Evolutionary conservation across 2,329 filamentous ascomycete genomes (phyloP).

Genomic region (Neospermospora avenae): DNA sequence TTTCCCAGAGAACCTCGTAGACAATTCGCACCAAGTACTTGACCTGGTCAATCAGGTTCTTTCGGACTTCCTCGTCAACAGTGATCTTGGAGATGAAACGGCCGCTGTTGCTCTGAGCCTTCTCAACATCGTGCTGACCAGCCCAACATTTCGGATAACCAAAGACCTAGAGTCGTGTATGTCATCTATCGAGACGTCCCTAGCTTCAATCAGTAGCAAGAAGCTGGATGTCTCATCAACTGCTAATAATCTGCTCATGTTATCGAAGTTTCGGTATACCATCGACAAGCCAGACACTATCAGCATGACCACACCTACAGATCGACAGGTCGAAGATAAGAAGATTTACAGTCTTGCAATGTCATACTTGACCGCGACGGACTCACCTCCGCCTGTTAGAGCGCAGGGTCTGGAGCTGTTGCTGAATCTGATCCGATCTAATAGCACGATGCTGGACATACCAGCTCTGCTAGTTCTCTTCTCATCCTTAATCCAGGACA

Average conservation of each 20-base stretch:
- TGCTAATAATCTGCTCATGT: slow-evolving; percentile 52
- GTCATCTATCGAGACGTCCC: slow-evolving; percentile 45
- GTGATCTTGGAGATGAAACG: slow-evolving; percentile 46
- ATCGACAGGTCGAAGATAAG: slow-evolving; percentile 53
- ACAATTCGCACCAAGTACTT: slow-evolving; percentile 61
- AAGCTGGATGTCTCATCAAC: slow-evolving; percentile 47
- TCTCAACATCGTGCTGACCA: slow-evolving; percentile 57
- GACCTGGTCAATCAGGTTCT: slow-evolving; percentile 62
- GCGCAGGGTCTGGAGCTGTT: slow-evolving; percentile 62
- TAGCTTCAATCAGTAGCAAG: slow-evolving; percentile 42
- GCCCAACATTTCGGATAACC: slow-evolving; percentile 51
- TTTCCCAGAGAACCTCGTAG: slow-evolving; percentile 60
- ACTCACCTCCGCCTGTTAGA: slow-evolving; percentile 64
- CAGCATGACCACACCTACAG: slow-evolving; percentile 34
- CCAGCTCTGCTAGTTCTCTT: slow-evolving; percentile 61
- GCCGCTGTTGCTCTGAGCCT: slow-evolving; percentile 55
- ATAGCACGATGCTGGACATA: slow-evolving; percentile 62
- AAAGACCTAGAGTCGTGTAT: slow-evolving; percentile 41
- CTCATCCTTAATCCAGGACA: slow-evolving; percentile 60
- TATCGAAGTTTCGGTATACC: slow-evolving; percentile 54
- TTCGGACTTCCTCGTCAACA: slow-evolving; percentile 23
- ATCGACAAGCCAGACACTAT: slow-evolving; percentile 40
- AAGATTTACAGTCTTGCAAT: slow-evolving; percentile 61
- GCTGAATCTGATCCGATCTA: slow-evolving; percentile 51
- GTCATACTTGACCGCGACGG: slow-evolving; percentile 58